Base-by-base conservation (phyloP, 139 green algal genomes). In the Chlamydomonas incerta region DNA sequence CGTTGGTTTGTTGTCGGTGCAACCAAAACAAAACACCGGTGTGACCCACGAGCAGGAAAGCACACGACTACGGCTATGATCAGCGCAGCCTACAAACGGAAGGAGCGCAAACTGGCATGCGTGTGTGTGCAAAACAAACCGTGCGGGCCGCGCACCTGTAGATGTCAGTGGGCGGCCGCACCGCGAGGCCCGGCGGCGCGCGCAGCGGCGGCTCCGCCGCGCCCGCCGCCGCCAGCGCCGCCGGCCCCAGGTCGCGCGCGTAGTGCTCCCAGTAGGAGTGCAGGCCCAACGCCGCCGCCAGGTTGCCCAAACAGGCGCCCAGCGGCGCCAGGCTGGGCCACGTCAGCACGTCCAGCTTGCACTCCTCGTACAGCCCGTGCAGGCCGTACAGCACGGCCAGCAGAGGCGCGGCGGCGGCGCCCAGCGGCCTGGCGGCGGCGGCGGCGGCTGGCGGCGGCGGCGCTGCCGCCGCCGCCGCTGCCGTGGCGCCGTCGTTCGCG, bases 301-400 rank as follows among this genome's bases (percentile, higher is more conserved):
- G 37, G 23, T 65, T 74, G 8, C 82, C 81, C 24, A 96, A 88
- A 17, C 76, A 29, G 31, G 5, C 35, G 29, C 88, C 90, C 29
- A 95, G 67, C 3, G 68, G 72, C 4, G 47, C 81, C 87, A 97
- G 85, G 74, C 91, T 80, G 5, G 88, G 89, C 95, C 88, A 91
- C 23, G 76, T 67, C 72, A 92, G 68, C 62, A 90, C 35, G 79
- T 90, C 71, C 87, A 97, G 90, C 86, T 96, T 96, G 66, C 88
- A 88, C 67, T 96, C 94, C 83, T 96, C 93, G 62, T 96, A 96
- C 35, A 96, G 35, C 8, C 90, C 90, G 74, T 97, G 95, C 52
- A 97, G 71, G 0, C 88, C 92, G 28, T 90, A 71, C 79, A 97
- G 87, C 1, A 89, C 88, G 37, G 80, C 47, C 35, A 85, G 79